These are phyloP conservation scores for Leccinum ochraceum DNA, from an alignment of 768 basidiomycete species.

Conservation along the genomic window DNA sequence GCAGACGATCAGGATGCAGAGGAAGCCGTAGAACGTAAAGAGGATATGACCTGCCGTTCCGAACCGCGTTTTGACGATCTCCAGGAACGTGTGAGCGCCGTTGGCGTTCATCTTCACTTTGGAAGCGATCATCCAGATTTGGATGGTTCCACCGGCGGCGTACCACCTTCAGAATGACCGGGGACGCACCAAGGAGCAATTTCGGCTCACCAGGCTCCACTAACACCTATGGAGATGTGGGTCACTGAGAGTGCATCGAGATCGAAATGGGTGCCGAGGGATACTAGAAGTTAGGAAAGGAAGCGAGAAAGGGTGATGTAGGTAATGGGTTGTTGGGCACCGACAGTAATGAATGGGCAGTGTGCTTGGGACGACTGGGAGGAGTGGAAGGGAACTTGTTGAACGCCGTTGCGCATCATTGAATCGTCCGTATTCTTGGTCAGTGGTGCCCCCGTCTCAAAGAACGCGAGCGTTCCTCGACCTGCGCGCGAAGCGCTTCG, in stretches of 20 bases:
- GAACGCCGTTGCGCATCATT: constrained; percentile 7
- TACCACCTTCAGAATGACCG: constrained; percentile 41
- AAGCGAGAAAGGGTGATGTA: constrained; percentile 26
- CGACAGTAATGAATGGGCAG: constrained; percentile 35
- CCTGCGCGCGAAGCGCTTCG: too few species aligned
- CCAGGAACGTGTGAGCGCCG: constrained; percentile 56
- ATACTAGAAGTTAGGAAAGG: constrained; percentile 30
- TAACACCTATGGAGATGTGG: constrained; percentile 36
- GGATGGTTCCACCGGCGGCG: constrained; percentile 52
- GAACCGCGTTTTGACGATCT: constrained; percentile 54
- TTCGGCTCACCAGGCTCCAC: constrained; percentile 45
- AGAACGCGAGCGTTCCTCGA: too few species aligned
- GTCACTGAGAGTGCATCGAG: background rate
- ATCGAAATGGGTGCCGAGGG: constrained; percentile 9
- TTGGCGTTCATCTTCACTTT: constrained; percentile 63
- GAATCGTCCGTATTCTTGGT: too few species aligned
- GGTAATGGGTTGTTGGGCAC: constrained; percentile 26
- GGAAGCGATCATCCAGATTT: constrained; percentile 52
- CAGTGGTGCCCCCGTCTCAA: too few species aligned
- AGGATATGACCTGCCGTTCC: constrained; percentile 48
- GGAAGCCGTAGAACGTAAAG: constrained; percentile 53
- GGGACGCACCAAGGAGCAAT: background rate
- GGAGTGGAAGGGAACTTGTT: constrained; percentile 31
- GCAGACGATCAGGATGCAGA: constrained; percentile 52
- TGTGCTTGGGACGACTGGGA: constrained; percentile 48